Evolutionary conservation across 805 yeast species (phyloP).

Genomic region (Ogataea wickerhamii): DNA sequence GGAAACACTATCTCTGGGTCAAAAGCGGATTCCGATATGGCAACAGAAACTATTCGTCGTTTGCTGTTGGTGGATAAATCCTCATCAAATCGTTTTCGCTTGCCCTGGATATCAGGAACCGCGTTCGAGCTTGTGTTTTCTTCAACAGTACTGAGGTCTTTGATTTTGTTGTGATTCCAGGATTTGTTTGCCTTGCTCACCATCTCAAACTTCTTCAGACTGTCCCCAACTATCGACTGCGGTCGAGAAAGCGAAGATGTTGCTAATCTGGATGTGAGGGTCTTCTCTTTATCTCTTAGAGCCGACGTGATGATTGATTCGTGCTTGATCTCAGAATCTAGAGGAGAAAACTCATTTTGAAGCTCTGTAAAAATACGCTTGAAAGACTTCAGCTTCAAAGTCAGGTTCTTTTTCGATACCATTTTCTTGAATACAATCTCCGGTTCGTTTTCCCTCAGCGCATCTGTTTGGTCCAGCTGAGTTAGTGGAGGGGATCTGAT

Average conservation of each 20-base stretch:
- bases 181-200: conserved; percentile 34
- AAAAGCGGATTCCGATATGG: conserved; percentile 3
- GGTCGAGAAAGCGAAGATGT: conserved; percentile 14
- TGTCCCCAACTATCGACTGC: conserved; percentile 5
- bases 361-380: conserved; percentile 33
- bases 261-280: conserved; percentile 15
- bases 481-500: conserved; percentile 2
- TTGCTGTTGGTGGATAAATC: conserved; percentile 9
- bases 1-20: conserved; percentile 4
- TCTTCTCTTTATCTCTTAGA: conserved; percentile 28
- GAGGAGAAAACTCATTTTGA: conserved; percentile 32
- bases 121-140: conserved; percentile 9
- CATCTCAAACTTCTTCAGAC: conserved; percentile 30
- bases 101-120: conserved; percentile 4
- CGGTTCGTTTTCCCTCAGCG: conserved; percentile 11
- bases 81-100: conserved; percentile 18
- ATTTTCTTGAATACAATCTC: conserved; percentile 30
- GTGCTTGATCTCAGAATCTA: conserved; percentile 34
- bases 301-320: conserved; percentile 34
- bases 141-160: conserved; percentile 4
- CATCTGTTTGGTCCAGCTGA: background rate
- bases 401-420: conserved; percentile 25
- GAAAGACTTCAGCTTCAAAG: conserved; percentile 35
- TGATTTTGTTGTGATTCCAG: conserved; percentile 31
- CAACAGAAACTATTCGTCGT: conserved; percentile 23